phyloP scores from a whole-genome alignment of 352 stramenopile genomes.

The Globisporangium yorkense region DNA sequence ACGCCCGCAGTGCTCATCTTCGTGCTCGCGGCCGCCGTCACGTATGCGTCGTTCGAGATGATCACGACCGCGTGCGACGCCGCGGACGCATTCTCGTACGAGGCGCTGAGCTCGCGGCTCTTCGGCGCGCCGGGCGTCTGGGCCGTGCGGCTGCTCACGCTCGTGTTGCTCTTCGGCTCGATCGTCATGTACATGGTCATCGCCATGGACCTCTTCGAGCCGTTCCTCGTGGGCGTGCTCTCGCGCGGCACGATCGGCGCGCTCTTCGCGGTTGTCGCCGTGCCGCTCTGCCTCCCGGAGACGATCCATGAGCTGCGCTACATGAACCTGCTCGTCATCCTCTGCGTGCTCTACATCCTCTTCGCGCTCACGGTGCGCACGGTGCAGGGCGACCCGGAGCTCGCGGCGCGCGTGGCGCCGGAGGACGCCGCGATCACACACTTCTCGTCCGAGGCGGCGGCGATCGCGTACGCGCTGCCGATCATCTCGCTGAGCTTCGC shows the following conservation, averaged over 20 bases:
- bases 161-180: constrained; percentile 72
- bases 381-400: constrained; percentile 31
- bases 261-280: constrained; percentile 57
- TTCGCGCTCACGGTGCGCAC: constrained; percentile 50
- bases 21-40: constrained; percentile 42
- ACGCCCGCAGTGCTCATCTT: constrained; percentile 49
- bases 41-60: constrained; percentile 71
- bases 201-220: constrained; percentile 79
- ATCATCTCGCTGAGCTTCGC: constrained; percentile 81
- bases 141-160: constrained; percentile 62
- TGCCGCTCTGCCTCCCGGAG: constrained; percentile 75
- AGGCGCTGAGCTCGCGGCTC: constrained; percentile 71
- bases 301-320: constrained; percentile 82
- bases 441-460: constrained; percentile 54
- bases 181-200: constrained; percentile 84
- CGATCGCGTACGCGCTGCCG: constrained; percentile 64
- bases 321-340: constrained; percentile 68
- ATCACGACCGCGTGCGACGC: constrained; percentile 59
- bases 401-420: constrained; percentile 29
- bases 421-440: constrained; percentile 33
- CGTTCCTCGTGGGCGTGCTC: constrained; percentile 52
- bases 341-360: constrained; percentile 80
- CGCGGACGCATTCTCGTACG: constrained; percentile 67
- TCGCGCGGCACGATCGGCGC: constrained; percentile 55
- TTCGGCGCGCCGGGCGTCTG: constrained; percentile 64